Conservation (phyloP, 2,329 filamentous ascomycete genomes). For the Talaromyces amestolkiae region DNA sequence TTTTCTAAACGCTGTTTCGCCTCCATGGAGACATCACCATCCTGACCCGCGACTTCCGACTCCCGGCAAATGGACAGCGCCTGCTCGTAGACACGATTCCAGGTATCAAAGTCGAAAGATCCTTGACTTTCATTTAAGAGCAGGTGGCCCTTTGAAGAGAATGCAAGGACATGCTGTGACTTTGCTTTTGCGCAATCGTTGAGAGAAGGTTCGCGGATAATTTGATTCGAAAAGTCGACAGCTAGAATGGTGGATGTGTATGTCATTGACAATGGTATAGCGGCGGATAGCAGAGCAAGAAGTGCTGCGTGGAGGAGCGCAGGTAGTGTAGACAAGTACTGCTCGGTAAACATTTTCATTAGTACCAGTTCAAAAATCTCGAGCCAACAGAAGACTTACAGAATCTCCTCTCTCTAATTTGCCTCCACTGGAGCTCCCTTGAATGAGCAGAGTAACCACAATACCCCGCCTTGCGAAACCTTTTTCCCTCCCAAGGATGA, state of each 20-base stretch:
- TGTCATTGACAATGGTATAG: conserved; percentile 74
- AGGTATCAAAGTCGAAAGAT: conserved; percentile 69
- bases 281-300: conserved; percentile 75
- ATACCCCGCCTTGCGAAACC: conserved; percentile 43
- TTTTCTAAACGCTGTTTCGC: conserved; percentile 53
- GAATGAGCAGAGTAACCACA: conserved; percentile 43
- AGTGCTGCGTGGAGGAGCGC: conserved; percentile 77
- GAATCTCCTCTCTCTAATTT: conserved; percentile 37
- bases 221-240: conserved; percentile 45
- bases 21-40: conserved; percentile 45
- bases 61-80: conserved; percentile 66
- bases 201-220: conserved; percentile 61
- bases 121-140: conserved; percentile 81
- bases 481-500: conserved; percentile 45
- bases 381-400: conserved; percentile 27
- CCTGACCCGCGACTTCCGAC: conserved; percentile 34
- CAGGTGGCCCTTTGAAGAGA: conserved; percentile 70
- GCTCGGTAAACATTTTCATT: neutral
- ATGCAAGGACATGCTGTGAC: conserved; percentile 80
- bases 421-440: conserved; percentile 34
- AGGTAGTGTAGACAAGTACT: conserved; percentile 79
- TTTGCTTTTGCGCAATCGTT: conserved; percentile 60
- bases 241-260: conserved; percentile 65
- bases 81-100: conserved; percentile 66
- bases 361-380: neutral